Conservation (phyloP, 2,329 filamentous ascomycete species). For the Apiospora hydei region DNA sequence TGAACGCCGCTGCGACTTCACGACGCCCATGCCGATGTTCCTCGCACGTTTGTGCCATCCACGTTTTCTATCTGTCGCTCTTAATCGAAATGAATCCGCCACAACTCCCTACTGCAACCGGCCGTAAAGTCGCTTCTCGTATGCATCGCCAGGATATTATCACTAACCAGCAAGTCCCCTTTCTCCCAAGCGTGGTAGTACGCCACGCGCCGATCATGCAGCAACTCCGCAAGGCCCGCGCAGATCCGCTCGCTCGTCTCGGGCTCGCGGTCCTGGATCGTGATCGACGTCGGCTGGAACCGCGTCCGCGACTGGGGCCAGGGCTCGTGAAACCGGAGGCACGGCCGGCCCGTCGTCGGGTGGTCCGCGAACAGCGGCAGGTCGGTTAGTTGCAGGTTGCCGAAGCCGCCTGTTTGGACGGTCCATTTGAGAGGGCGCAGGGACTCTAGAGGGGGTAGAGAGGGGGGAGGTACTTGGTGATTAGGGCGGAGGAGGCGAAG, state of each 20-base stretch:
- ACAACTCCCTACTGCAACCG: constrained; percentile 54
- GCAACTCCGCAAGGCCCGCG: constrained; percentile 48
- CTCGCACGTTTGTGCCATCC: too few relatives aligned
- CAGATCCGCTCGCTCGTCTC: constrained; percentile 46
- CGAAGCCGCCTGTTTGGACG: constrained; percentile 56
- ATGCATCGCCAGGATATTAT: constrained; percentile 59
- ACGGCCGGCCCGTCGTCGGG: constrained; percentile 52
- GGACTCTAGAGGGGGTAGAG: constrained; percentile 44
- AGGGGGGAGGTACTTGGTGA: constrained; percentile 56
- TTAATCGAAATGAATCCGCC: constrained; percentile 59
- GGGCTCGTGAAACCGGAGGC: constrained; percentile 62
- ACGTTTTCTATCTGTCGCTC: too few relatives aligned
- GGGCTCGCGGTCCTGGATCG: constrained; percentile 24
- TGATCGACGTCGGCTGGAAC: constrained; percentile 51
- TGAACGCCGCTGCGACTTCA: too few relatives aligned
- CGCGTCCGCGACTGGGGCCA: constrained; percentile 60
- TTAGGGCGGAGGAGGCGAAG: constrained; percentile 58
- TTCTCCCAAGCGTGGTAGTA: constrained; percentile 61
- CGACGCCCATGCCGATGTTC: too few relatives aligned
- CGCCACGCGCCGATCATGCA: constrained; percentile 59
- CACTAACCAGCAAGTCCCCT: constrained; percentile 61
- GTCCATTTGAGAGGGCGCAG: constrained; percentile 55
- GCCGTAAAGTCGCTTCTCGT: constrained; percentile 55
- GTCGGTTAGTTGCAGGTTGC: constrained; percentile 49
- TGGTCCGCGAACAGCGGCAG: constrained; percentile 55